Base-by-base conservation (phyloP, 345 rosid genomes). In the Odontarrhena argentea region DNA sequence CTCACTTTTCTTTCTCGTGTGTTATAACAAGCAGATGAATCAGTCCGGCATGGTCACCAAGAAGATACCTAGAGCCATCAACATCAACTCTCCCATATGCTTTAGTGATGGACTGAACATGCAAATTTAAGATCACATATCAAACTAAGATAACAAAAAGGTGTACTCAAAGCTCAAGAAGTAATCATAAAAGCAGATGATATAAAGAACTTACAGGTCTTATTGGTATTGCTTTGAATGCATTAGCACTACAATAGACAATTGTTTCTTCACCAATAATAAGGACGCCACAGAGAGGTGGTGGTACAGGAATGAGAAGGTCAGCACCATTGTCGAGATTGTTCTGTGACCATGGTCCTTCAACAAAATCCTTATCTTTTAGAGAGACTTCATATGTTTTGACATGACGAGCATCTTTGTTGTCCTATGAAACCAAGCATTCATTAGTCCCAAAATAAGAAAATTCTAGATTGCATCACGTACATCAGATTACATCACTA, bases 1-100 rank as follows among this genome's bases (percentile, higher is more conserved):
- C 97, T 82, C 68, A 94, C 96, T 87, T 94, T 71, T 94, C 99
- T 83, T 86, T 94, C 75, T 94, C 99, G 63, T 94, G 97, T n/a
- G 96, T 85, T 76, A 91, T 91, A 58, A 91, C 99, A 75, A 94
- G 93, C 48, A 94, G 89, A 76, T 89, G 96, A 71, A 94, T 86
- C 55, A 87, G 81, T 56, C 96, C 97, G 7, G 92, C 85, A 77
- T 87, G 96, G 78, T 91, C 99, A 55, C 99, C 99, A 65, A 94
- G 89, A 68, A 91, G 86, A 81, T 94, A 94, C 76, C 99, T 87
- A 53, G 99, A 94, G 58, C 97, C 99, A 82, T 94, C 97, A 61
- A 87, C 88, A 82, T 91, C 97, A 41, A 94, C 96, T 82, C 97
- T 88, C 73, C 97, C 97, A 67, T 94, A 94, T 55, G 99, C 96